Conservation (phyloP, 768 basidiomycete species). For the Trichaptum fuscoviolaceum region DNA sequence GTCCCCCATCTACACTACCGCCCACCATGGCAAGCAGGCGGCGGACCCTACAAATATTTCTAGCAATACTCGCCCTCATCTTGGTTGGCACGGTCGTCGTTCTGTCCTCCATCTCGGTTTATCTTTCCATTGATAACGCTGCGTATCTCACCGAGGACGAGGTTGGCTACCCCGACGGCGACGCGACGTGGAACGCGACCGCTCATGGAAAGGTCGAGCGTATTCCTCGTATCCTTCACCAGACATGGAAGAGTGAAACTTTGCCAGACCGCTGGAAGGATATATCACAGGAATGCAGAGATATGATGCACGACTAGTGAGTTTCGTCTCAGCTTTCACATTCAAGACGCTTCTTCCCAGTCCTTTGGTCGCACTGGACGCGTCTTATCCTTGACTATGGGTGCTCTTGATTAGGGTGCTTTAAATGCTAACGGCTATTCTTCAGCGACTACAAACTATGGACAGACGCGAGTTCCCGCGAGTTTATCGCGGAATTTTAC, state of each 20-base stretch:
- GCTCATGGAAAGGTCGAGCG: conserved; percentile 60
- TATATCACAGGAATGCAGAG: conserved; percentile 78
- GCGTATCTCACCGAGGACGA: conserved; percentile 81
- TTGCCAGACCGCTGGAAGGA: conserved; percentile 78
- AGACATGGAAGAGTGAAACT: conserved; percentile 94
- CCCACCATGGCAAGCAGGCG: conserved; percentile 13
- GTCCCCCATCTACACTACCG: neutral
- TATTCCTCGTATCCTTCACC: conserved; percentile 91
- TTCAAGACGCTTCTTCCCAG: conserved; percentile 3
- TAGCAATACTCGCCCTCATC: conserved; percentile 64
- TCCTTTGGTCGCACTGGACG: conserved; percentile 13
- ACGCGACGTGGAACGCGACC: conserved; percentile 59
- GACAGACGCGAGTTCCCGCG: conserved; percentile 88
- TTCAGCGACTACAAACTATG: conserved; percentile 92
- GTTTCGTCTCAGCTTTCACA: conserved; percentile 26
- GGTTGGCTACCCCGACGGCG: conserved; percentile 52
- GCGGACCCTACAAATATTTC: conserved; percentile 40
- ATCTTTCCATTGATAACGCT: conserved; percentile 70
- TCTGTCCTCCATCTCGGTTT: conserved; percentile 86
- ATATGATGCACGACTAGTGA: conserved; percentile 95
- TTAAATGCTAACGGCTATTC: conserved; percentile 3
- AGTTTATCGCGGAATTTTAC: conserved; percentile 86
- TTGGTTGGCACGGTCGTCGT: conserved; percentile 87
- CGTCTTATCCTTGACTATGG: conserved; percentile 14
- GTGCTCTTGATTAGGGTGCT: too few species aligned